Conservation (phyloP, 345 rosid genomes). For the Citrus trifoliata region DNA sequence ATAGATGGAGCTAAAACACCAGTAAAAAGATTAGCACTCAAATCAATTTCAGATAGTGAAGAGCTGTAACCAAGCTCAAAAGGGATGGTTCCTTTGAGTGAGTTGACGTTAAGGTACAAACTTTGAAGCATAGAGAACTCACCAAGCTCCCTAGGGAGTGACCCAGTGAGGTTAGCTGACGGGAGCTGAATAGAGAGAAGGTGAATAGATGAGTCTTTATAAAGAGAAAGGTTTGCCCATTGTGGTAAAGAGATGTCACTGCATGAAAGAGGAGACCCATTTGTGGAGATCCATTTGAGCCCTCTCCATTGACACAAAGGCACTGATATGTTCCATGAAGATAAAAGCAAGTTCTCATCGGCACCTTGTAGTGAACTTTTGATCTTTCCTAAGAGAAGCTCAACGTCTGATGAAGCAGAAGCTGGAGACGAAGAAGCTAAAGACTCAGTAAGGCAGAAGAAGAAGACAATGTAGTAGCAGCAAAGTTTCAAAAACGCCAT, state of each 20-base stretch:
- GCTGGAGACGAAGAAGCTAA: constrained; percentile 34
- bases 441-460: constrained; percentile 22
- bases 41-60: constrained; percentile 75
- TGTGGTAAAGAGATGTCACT: constrained; percentile 57
- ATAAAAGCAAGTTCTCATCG: constrained; percentile 70
- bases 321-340: constrained; percentile 87
- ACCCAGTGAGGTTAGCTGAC: constrained; percentile 92
- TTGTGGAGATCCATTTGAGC: constrained; percentile 82
- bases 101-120: constrained; percentile 72
- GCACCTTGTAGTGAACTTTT: constrained; percentile 79
- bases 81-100: constrained; percentile 76
- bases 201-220: constrained; percentile 71
- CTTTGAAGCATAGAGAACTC: constrained; percentile 87
- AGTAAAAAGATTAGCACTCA: constrained; percentile 54
- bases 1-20: constrained; percentile 81
- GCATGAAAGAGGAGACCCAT: constrained; percentile 62
- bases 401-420: constrained; percentile 59
- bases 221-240: constrained; percentile 67
- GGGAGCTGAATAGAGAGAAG: constrained; percentile 84
- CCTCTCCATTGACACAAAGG: constrained; percentile 99
- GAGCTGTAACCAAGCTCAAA: constrained; percentile 92
- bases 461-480: constrained; percentile 28
- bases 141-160: constrained; percentile 85
- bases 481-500: constrained; percentile 54
- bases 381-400: constrained; percentile 68